phyloP scores from a whole-genome alignment of 768 basidiomycete species.

The Chalciporus pseudorubinellus region DNA sequence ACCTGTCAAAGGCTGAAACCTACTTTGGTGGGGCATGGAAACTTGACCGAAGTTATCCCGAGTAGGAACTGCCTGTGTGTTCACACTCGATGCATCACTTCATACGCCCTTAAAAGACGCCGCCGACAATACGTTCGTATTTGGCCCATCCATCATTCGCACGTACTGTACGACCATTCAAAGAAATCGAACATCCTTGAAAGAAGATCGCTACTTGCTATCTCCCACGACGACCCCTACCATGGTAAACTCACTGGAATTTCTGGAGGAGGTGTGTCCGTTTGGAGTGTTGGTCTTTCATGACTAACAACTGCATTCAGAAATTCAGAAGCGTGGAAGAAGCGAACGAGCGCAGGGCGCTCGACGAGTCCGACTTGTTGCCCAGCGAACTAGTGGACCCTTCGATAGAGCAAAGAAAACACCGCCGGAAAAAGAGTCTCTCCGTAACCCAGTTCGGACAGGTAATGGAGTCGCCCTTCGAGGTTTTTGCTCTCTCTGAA shows the following conservation, averaged over 20 bases:
- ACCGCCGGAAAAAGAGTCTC: conserved; percentile 47
- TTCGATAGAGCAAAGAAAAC: conserved; percentile 25
- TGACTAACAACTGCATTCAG: conserved; percentile 29
- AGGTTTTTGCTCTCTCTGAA: conserved; percentile 1
- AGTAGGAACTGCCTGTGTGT: neutral
- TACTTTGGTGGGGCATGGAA: neutral
- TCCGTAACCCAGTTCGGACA: conserved; percentile 62
- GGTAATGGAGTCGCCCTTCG: conserved; percentile 34
- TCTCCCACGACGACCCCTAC: neutral
- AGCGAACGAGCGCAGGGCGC: conserved; percentile 51
- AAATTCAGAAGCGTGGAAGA: conserved; percentile 59
- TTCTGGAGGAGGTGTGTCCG: conserved; percentile 29
- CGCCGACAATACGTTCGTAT: too few relatives aligned
- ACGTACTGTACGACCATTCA: neutral
- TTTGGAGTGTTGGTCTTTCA: neutral
- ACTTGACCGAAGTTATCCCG: neutral
- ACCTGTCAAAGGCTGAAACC: neutral
- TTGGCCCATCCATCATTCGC: neutral
- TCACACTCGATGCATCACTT: neutral
- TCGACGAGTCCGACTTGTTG: conserved; percentile 29
- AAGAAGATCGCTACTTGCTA: neutral
- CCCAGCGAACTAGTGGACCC: conserved; percentile 17
- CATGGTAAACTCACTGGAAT: conserved; percentile 26
- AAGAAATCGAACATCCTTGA: neutral
- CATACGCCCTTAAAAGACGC: too few relatives aligned